Conservation (phyloP, 371 early-diverging fungal genomes). For the Mortierella sp. region DNA sequence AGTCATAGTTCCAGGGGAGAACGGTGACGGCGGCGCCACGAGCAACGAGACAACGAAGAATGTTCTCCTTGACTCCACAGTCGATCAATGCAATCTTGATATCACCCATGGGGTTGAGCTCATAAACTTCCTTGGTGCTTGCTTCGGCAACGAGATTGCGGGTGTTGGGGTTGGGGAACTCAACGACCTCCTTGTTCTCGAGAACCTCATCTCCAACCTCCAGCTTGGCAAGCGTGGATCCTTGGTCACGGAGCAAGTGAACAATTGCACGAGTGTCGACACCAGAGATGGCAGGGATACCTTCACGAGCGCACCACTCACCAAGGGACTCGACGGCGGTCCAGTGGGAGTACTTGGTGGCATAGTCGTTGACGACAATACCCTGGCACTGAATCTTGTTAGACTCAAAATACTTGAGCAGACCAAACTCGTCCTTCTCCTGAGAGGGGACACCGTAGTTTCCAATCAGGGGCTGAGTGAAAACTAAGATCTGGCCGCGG, state of each 20-base stretch:
- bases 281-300: constrained; percentile 92
- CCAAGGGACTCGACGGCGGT: constrained; percentile 88
- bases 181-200: constrained; percentile 55
- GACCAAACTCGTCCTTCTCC: constrained; percentile 83
- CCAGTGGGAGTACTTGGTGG: constrained; percentile 92
- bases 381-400: constrained; percentile 87
- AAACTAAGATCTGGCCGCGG: constrained; percentile 94
- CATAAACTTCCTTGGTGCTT: constrained; percentile 72
- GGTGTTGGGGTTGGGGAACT: constrained; percentile 83
- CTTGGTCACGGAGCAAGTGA: constrained; percentile 85
- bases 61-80: constrained; percentile 95
- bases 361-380: constrained; percentile 91
- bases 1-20: constrained; percentile 88
- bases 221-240: constrained; percentile 86
- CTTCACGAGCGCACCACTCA: constrained; percentile 89
- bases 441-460: constrained; percentile 95
- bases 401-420: constrained; percentile 90
- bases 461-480: constrained; percentile 91
- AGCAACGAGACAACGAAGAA: constrained; percentile 83
- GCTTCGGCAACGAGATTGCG: constrained; percentile 87
- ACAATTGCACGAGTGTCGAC: constrained; percentile 96
- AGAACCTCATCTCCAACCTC: constrained; percentile 67
- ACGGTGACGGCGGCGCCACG: constrained; percentile 89
- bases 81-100: constrained; percentile 85
- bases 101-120: constrained; percentile 81